These are phyloP conservation scores for Kalmusia sp. DNA, from an alignment of 2,329 filamentous ascomycete species.

Conservation along the genomic window DNA sequence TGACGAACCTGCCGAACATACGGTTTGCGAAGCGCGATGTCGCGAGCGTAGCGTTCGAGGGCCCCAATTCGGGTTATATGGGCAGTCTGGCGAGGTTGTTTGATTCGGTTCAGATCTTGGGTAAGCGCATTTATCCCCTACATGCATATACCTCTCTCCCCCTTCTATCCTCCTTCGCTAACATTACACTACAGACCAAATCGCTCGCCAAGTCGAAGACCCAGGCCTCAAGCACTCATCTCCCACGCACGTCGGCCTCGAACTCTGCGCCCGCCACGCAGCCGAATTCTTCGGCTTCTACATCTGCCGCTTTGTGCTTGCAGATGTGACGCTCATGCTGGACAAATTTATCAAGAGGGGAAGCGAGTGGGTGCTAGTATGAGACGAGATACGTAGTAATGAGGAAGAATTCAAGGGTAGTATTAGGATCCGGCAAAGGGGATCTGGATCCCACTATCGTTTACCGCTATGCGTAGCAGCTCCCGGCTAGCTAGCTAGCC, in stretches of 20 bases:
- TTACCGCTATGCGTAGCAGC: background rate
- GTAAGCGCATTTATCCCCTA: too few relatives aligned
- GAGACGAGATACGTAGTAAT: slow-evolving; percentile 17
- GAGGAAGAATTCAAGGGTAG: slow-evolving; percentile 5
- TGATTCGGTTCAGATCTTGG: slow-evolving; percentile 89
- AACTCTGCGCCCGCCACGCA: slow-evolving; percentile 90
- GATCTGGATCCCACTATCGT: slow-evolving; percentile 4
- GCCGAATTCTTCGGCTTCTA: slow-evolving; percentile 99
- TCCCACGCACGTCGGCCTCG: slow-evolving; percentile 92
- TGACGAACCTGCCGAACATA: slow-evolving; percentile 78
- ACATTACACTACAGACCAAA: slow-evolving; percentile 72
- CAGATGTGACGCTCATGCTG: slow-evolving; percentile 81
- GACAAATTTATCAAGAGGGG: slow-evolving; percentile 98
- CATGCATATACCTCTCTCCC: too few relatives aligned
- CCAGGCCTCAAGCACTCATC: slow-evolving; percentile 90
- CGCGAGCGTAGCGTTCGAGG: slow-evolving; percentile 72
- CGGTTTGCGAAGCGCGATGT: slow-evolving; percentile 77
- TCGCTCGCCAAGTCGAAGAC: slow-evolving; percentile 94
- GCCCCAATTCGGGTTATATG: slow-evolving; percentile 92
- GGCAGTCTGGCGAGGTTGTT: slow-evolving; percentile 86
- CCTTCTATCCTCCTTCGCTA: background rate
- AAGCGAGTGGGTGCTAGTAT: slow-evolving; percentile 86
- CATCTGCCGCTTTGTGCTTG: slow-evolving; percentile 91
- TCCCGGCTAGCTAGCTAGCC: too few relatives aligned
- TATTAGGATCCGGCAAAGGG: slow-evolving; percentile 5